A percentile compares a stretch with the other conserved stretches of the same genome.
Evolutionary conservation across 805 yeast species (phyloP).

Genomic region (Pichia heedii): DNA sequence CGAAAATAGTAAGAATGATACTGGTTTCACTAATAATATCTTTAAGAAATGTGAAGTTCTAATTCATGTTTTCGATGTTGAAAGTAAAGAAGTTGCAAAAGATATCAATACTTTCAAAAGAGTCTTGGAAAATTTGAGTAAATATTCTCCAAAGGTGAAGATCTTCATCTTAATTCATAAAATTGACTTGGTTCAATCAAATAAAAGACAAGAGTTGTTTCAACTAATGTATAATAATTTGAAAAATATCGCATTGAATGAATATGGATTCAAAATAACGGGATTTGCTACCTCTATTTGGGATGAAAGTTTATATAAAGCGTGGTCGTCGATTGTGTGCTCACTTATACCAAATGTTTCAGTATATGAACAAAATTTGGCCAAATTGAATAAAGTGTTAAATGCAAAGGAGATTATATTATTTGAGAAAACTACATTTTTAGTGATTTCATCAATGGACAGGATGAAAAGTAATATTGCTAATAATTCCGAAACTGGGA

Average conservation of each 20-base stretch:
- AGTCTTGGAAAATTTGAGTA: constrained; percentile 70
- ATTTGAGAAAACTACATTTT: constrained; percentile 88
- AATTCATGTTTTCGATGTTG: constrained; percentile 94
- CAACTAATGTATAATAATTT: constrained; percentile 76
- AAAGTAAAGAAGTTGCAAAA: constrained; percentile 80
- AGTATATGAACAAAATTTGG: constrained; percentile 64
- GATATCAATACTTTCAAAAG: constrained; percentile 88
- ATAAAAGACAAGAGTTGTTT: constrained; percentile 76
- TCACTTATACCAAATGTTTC: constrained; percentile 89
- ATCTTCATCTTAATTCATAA: constrained; percentile 88
- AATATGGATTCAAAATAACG: constrained; percentile 51
- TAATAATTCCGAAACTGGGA: neutral
- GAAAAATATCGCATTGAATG: constrained; percentile 56
- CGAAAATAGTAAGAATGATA: constrained; percentile 11
- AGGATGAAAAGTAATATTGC: constrained; percentile 6
- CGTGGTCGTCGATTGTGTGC: constrained; percentile 96
- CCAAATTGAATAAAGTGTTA: constrained; percentile 61
- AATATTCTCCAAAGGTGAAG: constrained; percentile 83
- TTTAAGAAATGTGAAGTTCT: constrained; percentile 93
- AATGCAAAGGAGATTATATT: constrained; percentile 85
- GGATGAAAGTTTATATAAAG: constrained; percentile 93
- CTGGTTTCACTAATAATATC: constrained; percentile 59
- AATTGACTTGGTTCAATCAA: constrained; percentile 90
- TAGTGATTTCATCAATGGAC: constrained; percentile 62
- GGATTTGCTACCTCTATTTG: constrained; percentile 96